phyloP scores from a whole-genome alignment of 139 green algal genomes.

The Ettlia oleoabundans region DNA sequence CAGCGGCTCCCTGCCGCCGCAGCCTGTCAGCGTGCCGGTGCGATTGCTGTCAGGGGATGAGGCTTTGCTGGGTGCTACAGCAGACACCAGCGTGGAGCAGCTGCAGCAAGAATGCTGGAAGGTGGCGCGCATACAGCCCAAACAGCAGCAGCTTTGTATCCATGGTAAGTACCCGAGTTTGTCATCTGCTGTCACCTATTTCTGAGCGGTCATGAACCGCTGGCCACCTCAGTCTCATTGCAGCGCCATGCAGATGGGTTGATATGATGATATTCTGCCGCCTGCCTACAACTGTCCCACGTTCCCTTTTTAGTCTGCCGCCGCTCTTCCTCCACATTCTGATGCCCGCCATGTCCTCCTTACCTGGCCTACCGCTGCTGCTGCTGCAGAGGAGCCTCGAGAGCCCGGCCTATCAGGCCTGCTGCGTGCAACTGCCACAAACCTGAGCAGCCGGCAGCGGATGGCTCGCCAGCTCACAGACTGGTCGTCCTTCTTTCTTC shows the following conservation, averaged over 20 bases:
- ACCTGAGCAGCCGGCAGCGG: slow-evolving; percentile 1
- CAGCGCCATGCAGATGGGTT: not conserved
- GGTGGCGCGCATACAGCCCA: not conserved
- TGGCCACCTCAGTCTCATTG: no score
- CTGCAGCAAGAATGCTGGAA: not conserved
- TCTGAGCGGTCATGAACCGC: no score
- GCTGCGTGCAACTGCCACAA: not conserved
- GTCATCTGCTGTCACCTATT: not conserved
- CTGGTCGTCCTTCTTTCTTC: slow-evolving; percentile 11
- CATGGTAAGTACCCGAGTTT: not conserved
- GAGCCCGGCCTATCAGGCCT: not conserved
- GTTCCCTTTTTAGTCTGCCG: not conserved
- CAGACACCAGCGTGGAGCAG: not conserved
- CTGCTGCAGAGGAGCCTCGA: slow-evolving; percentile 9
- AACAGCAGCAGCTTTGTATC: slow-evolving; percentile 4
- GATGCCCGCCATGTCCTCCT: not conserved
- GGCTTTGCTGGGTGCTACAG: not conserved
- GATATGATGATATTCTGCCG: not conserved
- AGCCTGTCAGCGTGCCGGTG: not conserved
- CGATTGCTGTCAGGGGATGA: not conserved
- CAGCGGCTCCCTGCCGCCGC: not conserved
- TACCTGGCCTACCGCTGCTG: not conserved
- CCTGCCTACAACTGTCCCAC: no score
- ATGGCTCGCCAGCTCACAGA: slow-evolving; percentile 6
- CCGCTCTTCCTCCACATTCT: not conserved